These are phyloP conservation scores for Cyberlindnera euphorbiae DNA, from an alignment of 805 yeast species.

Conservation along the genomic window DNA sequence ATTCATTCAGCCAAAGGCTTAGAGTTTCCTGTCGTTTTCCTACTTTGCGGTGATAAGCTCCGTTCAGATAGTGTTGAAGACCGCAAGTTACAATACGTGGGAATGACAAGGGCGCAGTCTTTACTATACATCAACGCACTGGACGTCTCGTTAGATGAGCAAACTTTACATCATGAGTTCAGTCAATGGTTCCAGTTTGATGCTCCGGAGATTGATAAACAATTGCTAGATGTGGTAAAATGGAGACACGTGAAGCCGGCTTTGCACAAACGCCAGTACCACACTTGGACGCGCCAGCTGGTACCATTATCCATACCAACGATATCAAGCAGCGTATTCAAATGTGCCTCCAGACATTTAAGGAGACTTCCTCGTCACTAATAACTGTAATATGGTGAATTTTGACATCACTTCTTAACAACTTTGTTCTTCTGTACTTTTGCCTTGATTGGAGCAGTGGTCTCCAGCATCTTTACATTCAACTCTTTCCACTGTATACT, in stretches of 20 bases:
- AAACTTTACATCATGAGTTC: not conserved
- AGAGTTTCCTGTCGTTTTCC: constrained; percentile 66
- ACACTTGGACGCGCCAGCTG: too few relatives aligned
- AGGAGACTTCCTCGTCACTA: too few relatives aligned
- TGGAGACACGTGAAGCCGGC: not conserved
- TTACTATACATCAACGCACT: constrained; percentile 27
- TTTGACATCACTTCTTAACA: constrained; percentile 14
- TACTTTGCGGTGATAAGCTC: constrained; percentile 8
- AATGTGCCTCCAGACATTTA: too few relatives aligned
- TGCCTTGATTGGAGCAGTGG: constrained; percentile 40
- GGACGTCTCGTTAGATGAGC: constrained; percentile 2
- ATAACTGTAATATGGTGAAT: too few relatives aligned
- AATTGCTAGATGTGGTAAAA: constrained; percentile 1
- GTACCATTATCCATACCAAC: too few relatives aligned
- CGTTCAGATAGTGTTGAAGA: constrained; percentile 20
- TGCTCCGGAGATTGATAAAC: constrained; percentile 3
- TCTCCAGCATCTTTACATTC: constrained; percentile 38
- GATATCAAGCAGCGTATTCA: too few relatives aligned
- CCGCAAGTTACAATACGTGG: constrained; percentile 54
- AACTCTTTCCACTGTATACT: constrained; percentile 32
- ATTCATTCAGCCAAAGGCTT: constrained; percentile 73
- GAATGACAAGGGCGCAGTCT: constrained; percentile 55
- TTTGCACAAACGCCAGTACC: not conserved
- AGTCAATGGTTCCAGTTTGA: constrained; percentile 4
- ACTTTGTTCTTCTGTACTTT: constrained; percentile 23